Evolutionary conservation across 1,284 basidiomycete species (phyloP).

Genomic region (Rhodotorula sp.): DNA sequence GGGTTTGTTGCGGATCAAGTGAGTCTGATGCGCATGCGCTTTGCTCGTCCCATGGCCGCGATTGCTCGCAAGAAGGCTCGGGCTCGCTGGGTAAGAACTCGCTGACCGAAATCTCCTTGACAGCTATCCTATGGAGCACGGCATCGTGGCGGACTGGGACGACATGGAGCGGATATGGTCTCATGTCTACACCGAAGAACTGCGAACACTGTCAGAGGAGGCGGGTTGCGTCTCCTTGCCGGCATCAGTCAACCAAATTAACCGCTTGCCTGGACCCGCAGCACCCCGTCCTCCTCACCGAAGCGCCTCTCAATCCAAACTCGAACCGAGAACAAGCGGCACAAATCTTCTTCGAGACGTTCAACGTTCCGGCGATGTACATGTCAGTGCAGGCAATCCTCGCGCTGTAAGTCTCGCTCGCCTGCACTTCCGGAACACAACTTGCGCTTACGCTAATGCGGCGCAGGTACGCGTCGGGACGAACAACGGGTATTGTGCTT

Average conservation of each 20-base stretch:
- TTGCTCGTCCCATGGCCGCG: too few species aligned
- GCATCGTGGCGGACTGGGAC: constrained; percentile 82
- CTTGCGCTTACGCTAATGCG: background rate
- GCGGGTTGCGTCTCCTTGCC: constrained; percentile 53
- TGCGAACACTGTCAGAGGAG: constrained; percentile 92
- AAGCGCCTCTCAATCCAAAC: constrained; percentile 91
- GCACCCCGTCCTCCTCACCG: constrained; percentile 94
- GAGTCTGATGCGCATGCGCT: background rate
- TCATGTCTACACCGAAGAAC: constrained; percentile 91
- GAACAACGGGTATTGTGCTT: constrained; percentile 96
- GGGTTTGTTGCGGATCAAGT: constrained; percentile 79
- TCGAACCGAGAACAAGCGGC: constrained; percentile 91
- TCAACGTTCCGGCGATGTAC: constrained; percentile 97
- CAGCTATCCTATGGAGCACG: constrained; percentile 89
- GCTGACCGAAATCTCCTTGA: background rate
- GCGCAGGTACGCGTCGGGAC: constrained; percentile 91
- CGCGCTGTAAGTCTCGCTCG: constrained; percentile 66
- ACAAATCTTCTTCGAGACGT: constrained; percentile 98
- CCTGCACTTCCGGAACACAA: constrained; percentile 2
- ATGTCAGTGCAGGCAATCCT: constrained; percentile 96
- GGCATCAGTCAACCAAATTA: background rate
- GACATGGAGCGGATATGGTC: constrained; percentile 99
- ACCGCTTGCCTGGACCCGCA: constrained; percentile 48
- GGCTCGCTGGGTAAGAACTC: too few species aligned
- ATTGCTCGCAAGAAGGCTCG: too few species aligned